Base-by-base conservation (phyloP, 768 basidiomycete species). In the Hygrocybe coccinea region DNA sequence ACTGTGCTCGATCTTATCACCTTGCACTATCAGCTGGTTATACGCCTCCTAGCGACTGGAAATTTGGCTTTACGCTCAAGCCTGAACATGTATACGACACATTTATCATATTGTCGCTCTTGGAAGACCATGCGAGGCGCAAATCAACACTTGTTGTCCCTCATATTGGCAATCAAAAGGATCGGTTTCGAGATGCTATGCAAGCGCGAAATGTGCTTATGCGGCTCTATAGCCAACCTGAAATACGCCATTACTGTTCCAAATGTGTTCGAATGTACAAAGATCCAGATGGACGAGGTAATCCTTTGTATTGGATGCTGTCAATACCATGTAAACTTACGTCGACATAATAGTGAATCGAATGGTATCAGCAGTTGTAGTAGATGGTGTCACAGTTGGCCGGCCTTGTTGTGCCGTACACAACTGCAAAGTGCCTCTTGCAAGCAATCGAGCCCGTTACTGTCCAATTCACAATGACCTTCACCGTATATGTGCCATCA, bases 1-100 rank as follows among this genome's bases (percentile, higher is more conserved):
- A 70, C 50, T 67, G 65, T 37, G 70, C 68, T 1, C 56, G 64
- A 70, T n/a, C n/a, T n/a, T n/a, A 70, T 50, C 68, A 69, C 50
- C 43, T 57, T 14, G 56, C 56, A 5, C 24, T 64, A 2, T 24
- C 45, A 5, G 45, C 59, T 19, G 9, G 14, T 8, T 8, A 50
- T 14, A n/a, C 56, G 1, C 19, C 63, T 15, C 64, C 63, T 10
- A n/a, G 22, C 5, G 38, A 52, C 25, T 63, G 60, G 61, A 36
- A 21, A 17, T 68, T 70, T 51, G 64, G 64, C 45, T 35, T 67
- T 0, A 56, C 5, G 24, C 24, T 47, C 19, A 25, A 25, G n/a
- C n/a, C n/a, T n/a, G n/a, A n/a, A n/a, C n/a, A n/a, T n/a, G n/a
- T n/a, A n/a, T n/a, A n/a, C n/a, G n/a, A n/a, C n/a, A n/a, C n/a